These are phyloP conservation scores for Aplosporella prunicola DNA, from an alignment of 2,329 filamentous ascomycete genomes.

Conservation along the genomic window DNA sequence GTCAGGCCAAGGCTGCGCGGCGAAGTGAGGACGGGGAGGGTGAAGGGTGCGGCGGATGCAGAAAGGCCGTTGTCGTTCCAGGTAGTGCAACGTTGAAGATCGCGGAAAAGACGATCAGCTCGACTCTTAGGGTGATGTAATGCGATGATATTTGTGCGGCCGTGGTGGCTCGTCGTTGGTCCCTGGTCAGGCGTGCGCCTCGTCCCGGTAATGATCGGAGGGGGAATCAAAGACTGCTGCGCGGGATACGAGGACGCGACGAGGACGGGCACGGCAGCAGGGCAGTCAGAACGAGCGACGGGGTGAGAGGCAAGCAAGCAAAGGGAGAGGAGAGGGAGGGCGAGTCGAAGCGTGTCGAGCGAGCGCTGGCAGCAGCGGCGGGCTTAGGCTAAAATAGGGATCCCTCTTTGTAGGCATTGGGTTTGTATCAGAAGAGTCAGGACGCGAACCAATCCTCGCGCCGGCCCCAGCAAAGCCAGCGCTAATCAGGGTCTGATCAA, in stretches of 20 bases:
- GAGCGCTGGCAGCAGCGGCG: conserved; percentile 7
- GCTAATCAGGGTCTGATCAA: no score
- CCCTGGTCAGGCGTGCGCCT: conserved; percentile 9
- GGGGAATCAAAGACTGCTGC: no score
- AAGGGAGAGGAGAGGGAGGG: neutral
- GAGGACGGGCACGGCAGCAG: conserved; percentile 2
- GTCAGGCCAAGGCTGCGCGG: neutral
- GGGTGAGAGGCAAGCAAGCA: neutral
- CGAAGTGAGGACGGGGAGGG: conserved; percentile 2
- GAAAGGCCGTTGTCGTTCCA: conserved; percentile 11
- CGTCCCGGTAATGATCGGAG: conserved; percentile 10
- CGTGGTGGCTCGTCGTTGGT: conserved; percentile 7
- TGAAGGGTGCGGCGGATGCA: conserved; percentile 10
- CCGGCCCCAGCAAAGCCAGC: no score
- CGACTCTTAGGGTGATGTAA: conserved; percentile 11
- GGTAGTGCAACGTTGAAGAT: conserved; percentile 10
- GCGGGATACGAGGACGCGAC: no score
- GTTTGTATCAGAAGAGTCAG: conserved; percentile 2
- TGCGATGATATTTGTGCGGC: conserved; percentile 11
- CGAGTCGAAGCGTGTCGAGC: neutral
- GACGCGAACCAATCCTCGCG: neutral
- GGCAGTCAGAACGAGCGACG: conserved; percentile 3
- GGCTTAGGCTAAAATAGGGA: conserved; percentile 9
- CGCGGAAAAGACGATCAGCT: conserved; percentile 4
- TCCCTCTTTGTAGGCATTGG: no score